Percentiles rank a stretch among this genome's conserved stretches.
Evolutionary conservation across 1,284 basidiomycete genomes (phyloP).

Genomic region (Dichomitus squalens): DNA sequence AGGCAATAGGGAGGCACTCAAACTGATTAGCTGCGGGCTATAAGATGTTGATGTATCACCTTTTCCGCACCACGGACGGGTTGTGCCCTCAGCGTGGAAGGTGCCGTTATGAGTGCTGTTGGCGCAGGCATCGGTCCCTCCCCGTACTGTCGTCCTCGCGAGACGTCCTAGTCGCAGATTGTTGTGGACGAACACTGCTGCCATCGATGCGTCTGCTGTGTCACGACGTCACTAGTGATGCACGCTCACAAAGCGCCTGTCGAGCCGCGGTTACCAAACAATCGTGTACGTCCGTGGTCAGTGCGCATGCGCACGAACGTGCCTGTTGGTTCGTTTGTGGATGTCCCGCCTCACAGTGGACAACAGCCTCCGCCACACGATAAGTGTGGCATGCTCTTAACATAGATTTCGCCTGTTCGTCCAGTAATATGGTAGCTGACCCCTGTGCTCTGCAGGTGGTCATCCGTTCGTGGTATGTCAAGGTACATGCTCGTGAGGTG

Average conservation of each 20-base stretch:
- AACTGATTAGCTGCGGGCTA: not conserved
- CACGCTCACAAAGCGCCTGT: not conserved
- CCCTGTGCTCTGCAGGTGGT: conserved; percentile 58
- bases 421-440: conserved; percentile 7
- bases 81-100: too few relatives aligned
- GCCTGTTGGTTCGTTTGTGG: not conserved
- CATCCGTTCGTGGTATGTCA: conserved; percentile 70
- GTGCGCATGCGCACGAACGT: not conserved
- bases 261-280: not conserved
- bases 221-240: not conserved
- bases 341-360: too few relatives aligned
- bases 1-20: not conserved
- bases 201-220: too few relatives aligned
- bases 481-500: not conserved
- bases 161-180: too few relatives aligned
- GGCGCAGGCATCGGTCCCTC: too few relatives aligned
- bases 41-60: not conserved
- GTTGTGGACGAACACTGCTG: too few relatives aligned
- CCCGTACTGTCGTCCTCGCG: too few relatives aligned
- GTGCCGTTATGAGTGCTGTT: too few relatives aligned
- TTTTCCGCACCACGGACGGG: too few relatives aligned
- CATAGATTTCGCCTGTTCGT: not conserved
- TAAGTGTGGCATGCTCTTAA: not conserved
- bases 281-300: not conserved
- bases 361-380: not conserved